Evolutionary conservation across 2,329 filamentous ascomycete genomes (phyloP), one percentile per base, ranked within the genome.

Genomic region (Massarina eburnea): DNA sequence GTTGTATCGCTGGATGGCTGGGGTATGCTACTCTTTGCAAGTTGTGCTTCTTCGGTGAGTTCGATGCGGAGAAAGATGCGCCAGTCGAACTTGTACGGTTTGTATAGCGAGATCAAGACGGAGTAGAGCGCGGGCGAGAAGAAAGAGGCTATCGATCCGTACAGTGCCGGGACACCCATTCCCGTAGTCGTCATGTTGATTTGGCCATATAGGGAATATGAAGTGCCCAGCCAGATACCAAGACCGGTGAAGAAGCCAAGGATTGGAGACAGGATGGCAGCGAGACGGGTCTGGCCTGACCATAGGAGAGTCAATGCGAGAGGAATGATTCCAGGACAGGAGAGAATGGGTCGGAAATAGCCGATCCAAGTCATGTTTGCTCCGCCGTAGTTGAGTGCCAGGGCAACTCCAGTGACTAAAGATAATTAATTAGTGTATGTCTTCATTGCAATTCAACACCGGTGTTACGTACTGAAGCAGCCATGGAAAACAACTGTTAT

Each of bases 291-390:
- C 55, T 80, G 78, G 9, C 70, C 69, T 22, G 68, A 69, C 77
- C 78, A 81, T 1, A 81, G 66, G 14, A 81, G 74, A 0, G 78
- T 77, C 41, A 80, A 79, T 0, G 73, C 69, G 5, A 77, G 79
- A 0, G 79, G 78, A 51, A 80, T 76, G 41, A 80, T 79, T 0
- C 77, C 78, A 0, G 78, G 76, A 30, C 77, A 80, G 0, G 76
- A 79, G 6, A 81, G 54, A 0, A 80, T 75, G 3, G 77, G 71
- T 0, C 80, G 71, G 75, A 80, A 77, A 49, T 81, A 80, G 0
- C 80, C 50, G 0, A 76, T 79, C 79, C 78, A 82, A 1, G 75
- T 73, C 0, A 82, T 67, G 36, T 81, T 74, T 4, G 80, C 73
- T 0, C 77, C 77, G 0, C 77, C 78, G 37, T 81, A 80, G 59